Conservation (phyloP, 352 stramenopile genomes). For the Pythium dissotocum region DNA sequence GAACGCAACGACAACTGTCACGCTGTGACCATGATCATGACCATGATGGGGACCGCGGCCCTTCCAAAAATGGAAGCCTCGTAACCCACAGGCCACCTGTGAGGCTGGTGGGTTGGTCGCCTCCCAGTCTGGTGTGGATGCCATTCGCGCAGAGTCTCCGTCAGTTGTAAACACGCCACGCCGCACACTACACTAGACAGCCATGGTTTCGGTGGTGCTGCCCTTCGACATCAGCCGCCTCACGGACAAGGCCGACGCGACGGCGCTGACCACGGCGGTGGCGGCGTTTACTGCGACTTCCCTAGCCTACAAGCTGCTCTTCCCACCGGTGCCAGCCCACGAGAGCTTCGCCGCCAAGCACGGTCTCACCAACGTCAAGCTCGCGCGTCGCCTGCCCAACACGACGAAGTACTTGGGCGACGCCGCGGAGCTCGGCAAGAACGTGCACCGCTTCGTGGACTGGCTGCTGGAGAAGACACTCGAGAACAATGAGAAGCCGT, state of each 20-base stretch:
- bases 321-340: constrained; percentile 4
- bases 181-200: not conserved
- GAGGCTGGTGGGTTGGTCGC: not conserved
- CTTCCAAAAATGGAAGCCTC: not conserved
- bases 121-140: not conserved
- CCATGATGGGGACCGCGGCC: no score
- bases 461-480: constrained; percentile 21
- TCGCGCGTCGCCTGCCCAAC: constrained; percentile 6
- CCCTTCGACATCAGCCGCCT: not conserved
- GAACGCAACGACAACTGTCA: not conserved
- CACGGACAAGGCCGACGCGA: not conserved
- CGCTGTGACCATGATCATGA: not conserved
- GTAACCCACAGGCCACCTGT: no score
- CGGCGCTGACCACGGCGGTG: constrained; percentile 4
- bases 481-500: constrained; percentile 13
- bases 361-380: constrained; percentile 17
- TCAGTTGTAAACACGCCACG: not conserved
- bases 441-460: constrained; percentile 19
- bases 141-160: not conserved
- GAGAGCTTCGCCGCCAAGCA: constrained; percentile 12
- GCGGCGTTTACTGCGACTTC: not conserved
- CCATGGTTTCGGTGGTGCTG: constrained; percentile 6
- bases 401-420: constrained; percentile 8
- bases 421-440: not conserved
- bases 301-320: constrained; percentile 22